Evolutionary conservation across 1,139 yeast species (phyloP), one percentile per base, ranked within the genome.

Genomic region (Taphrina flavorubra): DNA sequence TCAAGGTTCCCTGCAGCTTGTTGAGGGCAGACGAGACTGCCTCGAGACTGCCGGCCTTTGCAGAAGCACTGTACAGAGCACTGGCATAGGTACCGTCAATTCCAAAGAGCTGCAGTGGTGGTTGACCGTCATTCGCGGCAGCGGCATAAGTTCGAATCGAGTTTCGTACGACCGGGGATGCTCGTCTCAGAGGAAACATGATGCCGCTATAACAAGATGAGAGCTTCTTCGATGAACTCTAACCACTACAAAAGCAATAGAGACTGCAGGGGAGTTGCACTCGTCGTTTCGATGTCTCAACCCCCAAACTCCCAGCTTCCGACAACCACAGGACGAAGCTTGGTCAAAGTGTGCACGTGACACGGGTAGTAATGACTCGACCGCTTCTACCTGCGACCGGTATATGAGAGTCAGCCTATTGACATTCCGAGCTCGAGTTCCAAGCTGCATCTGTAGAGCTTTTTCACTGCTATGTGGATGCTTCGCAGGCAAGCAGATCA

Each of bases 91-190:
- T 92, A 78, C 98, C 99, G 75, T 92, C 97, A 74, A 94, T 82
- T 73, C 99, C 99, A 77, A 86, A 92, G 79, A 94, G 86, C 84
- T 92, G 97, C 73, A 92, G 89, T 71, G 98, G 98, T 71, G 96
- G 95, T 31, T 56, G 66, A 11, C 51, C 69, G n/a, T 40, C 53
- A 20, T 60, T 65, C 13, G 65, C 62, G 39, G 62, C 62, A n/a
- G 70, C 68, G 42, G 68, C 65, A 16, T 63, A 63, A 18, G 67
- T 47, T 31, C 67, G 61, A 10, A 40, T 25, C 7, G 67, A 42
- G 34, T 44, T 46, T 44, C 61, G 37, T 20, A 63, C 46, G 10
- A 46, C 46, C 11, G 67, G 67, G 4, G 67, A 37, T 14, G 66
- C 66, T 44, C 61, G 44, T 53, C 61, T 40, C 47, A 53, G 36